Evolutionary conservation across 768 basidiomycete genomes (phyloP), one percentile per base, ranked within the genome.

Genomic region (Pisolithus marmoratus): DNA sequence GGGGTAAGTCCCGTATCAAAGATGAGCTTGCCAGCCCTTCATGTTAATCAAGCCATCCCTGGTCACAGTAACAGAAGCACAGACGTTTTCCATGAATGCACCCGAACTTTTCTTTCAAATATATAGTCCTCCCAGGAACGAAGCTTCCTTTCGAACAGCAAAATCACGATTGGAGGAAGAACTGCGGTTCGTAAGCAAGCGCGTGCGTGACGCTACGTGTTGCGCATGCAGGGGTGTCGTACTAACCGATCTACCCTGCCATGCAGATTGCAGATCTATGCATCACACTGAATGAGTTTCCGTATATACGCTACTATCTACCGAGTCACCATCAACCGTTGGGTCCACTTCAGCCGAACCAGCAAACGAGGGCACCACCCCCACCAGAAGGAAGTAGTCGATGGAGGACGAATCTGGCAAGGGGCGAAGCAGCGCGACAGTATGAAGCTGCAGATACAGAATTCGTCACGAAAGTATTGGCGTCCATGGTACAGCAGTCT

Each of bases 281-380:
- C 67, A 86, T 96, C 15, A 82, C 90, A 0, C 70, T 98, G 26
- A 87, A 92, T 60, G 96, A 99, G 65, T 90, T 85, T 61, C 96
- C 96, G 0, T 87, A 81, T 64, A 85, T 98, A 58, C 87, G 95
- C 29, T 98, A 95, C 71, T 97, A 96, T 65, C 71, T 89, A 48
- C 92, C 95, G 5, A 72, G 82, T 12, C 80, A 87, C 55, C 92
- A 94, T 60, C 75, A 76, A 2, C 94, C 94, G 1, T 76, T 97
- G 14, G 92, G 93, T 14, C 81, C 93, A 3, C 81, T 97, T 49
- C 84, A 85, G 51, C 85, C 85, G 2, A 70, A 81, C 58, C 69
- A 71, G 2, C 75, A 80, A 53, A 85, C 83, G 11, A 82, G 85
- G 5, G 79, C 85, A 5, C 81, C 84, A 5, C 78, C 83, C 9